Evolutionary conservation across 1,284 basidiomycete genomes (phyloP), one percentile per base, ranked within the genome.

Genomic region (Sporisorium graminicola): DNA sequence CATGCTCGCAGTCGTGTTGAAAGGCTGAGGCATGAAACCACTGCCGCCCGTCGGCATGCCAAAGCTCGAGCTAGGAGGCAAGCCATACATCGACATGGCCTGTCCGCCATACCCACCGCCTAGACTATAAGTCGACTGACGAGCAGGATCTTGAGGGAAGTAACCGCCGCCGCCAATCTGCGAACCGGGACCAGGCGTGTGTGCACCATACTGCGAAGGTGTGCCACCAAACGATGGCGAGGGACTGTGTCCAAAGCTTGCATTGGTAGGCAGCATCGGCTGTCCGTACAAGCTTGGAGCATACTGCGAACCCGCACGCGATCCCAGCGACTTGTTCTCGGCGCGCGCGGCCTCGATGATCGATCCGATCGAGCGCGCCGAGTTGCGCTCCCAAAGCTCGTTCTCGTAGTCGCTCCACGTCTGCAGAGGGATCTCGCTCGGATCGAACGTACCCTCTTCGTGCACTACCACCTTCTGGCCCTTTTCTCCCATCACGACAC

Each of bases 381-480:
- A 80, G 51, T 79, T 77, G 55, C 79, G 63, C 51, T 82, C 82
- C 77, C 80, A 82, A 47, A 68, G 65, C 16, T 75, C 68, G 52
- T 49, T 69, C 71, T 79, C 88, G 90, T 80, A 89, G 93, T 94
- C 94, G 84, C 93, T 95, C 87, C 98, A 98, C 82, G 94, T 95
- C 89, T 95, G 94, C 85, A 98, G 90, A 0, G 96, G 96, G 79
- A 99, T 98, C 92, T 98, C 89, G 31, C 91, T 95, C 12, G 92
- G 94, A 74, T 98, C 96, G 82, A 97, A 92, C 85, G 95, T 98
- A 80, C 92, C 93, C 86, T 98, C 95, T 55, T 98, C 95, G 61
- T 98, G 95, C 59, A 98, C 91, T 74, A 98, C 91, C 78, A 98
- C 88, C 87, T 84, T 85, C 78, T 85, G 94, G 31, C 95, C 96